A percentile compares a stretch with the other conserved stretches of the same genome.
These are phyloP conservation scores for Amphicarpaea edgeworthii DNA, from an alignment of 306 rosid genomes.

Conservation along the genomic window DNA sequence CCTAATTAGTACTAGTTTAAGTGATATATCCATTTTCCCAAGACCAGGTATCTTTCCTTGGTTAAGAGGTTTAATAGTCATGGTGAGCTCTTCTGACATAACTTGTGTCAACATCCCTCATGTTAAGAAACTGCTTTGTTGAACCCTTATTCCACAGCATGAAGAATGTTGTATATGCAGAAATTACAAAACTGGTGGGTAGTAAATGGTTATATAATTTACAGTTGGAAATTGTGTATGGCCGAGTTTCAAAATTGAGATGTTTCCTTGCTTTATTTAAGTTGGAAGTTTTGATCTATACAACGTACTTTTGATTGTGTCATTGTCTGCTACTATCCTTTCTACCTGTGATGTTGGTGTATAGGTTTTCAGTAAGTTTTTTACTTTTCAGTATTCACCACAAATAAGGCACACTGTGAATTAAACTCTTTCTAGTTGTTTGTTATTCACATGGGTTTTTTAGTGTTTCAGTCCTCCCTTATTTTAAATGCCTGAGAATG, in stretches of 20 bases:
- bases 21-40: not conserved
- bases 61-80: not conserved
- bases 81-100: not conserved
- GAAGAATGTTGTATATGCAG: not conserved
- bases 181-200: not conserved
- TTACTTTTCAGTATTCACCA: not conserved
- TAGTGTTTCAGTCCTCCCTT: not conserved
- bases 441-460: not conserved
- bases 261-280: not conserved
- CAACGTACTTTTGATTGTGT: not conserved
- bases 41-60: not conserved
- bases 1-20: not conserved
- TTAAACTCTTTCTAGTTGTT: slow-evolving; percentile 12
- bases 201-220: not conserved
- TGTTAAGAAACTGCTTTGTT: not conserved
- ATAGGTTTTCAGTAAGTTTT: not conserved
- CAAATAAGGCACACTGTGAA: not conserved
- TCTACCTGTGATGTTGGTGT: not conserved
- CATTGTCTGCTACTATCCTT: not conserved
- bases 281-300: not conserved
- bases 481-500: not conserved
- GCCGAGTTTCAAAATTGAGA: not conserved
- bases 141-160: not conserved
- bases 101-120: not conserved
- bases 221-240: not conserved